Base-by-base conservation (phyloP, 2,329 filamentous ascomycete genomes). In the Colletotrichum costaricense region DNA sequence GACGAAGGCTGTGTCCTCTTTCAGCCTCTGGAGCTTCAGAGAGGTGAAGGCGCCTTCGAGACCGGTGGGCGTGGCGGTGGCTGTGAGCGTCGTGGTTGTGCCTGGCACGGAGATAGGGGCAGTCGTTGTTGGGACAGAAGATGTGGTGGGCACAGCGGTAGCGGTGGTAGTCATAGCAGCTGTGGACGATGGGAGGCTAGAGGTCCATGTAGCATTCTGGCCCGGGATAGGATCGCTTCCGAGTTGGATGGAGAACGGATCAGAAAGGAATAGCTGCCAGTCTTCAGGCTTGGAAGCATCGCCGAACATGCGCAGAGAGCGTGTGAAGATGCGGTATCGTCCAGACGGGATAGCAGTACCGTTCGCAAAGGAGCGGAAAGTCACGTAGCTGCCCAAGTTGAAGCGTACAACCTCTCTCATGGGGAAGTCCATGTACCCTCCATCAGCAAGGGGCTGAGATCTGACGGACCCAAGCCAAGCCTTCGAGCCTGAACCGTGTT, bases 291-390 rank as follows among this genome's bases (percentile, higher is more conserved):
- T 81, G 19, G 80, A 78, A 38, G 79, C 79, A 63, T 90, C 82
- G 6, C 88, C 88, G 76, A 86, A 88, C 67, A 90, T 84, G 67
- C 83, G 84, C 75, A 90, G 77, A 1, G 88, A 86, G 63, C 84
- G 83, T 16, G 88, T 81, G 0, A 82, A 81, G 62, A 76, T 56
- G 28, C 66, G 65, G 63, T 77, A 76, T 12, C 65, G 66, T 5
- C 76, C 76, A 4, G 73, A 68, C 1, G 67, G 68, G 8, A 77
- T 74, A 1, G 56, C 46, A 2, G 68, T 75, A 14, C 76, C 76
- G 62, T 76, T 76, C 1, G 73, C 52, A 22, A 73, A 69, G 4
- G 75, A 76, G 33, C 71, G 65, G 58, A 76, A 76, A 30, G 46
- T 75, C 5, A 58, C 42, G 54, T 59, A 76, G 22, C 63, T 57